phyloP scores from a whole-genome alignment of 2,329 filamentous ascomycete genomes.

The Cadophora gregata region DNA sequence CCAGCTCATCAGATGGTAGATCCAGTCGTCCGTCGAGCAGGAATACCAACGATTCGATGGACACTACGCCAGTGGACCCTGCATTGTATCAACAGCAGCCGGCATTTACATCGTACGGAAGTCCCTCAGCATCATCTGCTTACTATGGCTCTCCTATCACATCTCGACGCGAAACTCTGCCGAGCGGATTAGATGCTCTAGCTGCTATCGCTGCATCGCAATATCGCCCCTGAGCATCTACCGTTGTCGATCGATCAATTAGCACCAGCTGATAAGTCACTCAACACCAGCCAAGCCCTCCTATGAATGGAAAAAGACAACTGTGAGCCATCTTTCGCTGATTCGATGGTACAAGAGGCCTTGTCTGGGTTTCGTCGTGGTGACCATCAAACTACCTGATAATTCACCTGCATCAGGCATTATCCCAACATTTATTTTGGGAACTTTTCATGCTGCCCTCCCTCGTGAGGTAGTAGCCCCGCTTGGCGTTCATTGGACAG shows the following conservation, averaged over 20 bases:
- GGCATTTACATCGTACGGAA: background rate
- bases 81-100: constrained; percentile 25
- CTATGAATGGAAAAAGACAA: background rate
- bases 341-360: background rate
- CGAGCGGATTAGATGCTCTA: constrained; percentile 26
- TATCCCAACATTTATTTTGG: background rate
- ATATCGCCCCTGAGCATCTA: constrained; percentile 8
- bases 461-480: background rate
- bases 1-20: constrained; percentile 32
- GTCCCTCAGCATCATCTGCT: background rate
- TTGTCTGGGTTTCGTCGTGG: background rate
- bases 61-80: constrained; percentile 28
- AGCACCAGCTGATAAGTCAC: background rate
- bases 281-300: background rate
- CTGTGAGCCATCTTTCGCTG: background rate
- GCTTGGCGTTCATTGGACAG: constrained; percentile 16
- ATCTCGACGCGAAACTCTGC: background rate
- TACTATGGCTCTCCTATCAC: constrained; percentile 2
- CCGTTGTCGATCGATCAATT: background rate
- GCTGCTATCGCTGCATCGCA: constrained; percentile 26
- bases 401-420: background rate
- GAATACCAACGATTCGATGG: constrained; percentile 21
- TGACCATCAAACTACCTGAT: background rate
- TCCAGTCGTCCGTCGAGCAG: constrained; percentile 47
- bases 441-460: background rate